phyloP scores from a whole-genome alignment of 2,329 filamentous ascomycete species.

The Scleromitrula shiraiana region DNA sequence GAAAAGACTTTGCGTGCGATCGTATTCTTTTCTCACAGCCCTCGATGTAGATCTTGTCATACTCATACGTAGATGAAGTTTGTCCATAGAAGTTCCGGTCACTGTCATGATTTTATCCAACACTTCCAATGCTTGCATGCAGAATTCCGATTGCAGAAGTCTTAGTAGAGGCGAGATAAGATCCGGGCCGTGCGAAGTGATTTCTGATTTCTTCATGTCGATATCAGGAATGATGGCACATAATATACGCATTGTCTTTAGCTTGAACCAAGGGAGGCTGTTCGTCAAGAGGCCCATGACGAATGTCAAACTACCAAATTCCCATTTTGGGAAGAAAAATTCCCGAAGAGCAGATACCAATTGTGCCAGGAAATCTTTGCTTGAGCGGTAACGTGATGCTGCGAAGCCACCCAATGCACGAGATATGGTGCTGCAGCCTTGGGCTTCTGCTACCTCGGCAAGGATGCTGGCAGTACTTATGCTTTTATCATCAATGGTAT shows the following conservation, averaged over 20 bases:
- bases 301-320: conserved; percentile 81
- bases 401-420: conserved; percentile 64
- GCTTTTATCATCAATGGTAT: conserved; percentile 45
- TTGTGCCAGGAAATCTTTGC: conserved; percentile 68
- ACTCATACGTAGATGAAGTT: conserved; percentile 93
- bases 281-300: conserved; percentile 89
- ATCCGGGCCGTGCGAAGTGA: conserved; percentile 86
- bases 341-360: conserved; percentile 67
- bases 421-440: conserved; percentile 60
- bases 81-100: conserved; percentile 85
- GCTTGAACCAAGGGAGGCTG: conserved; percentile 78
- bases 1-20: conserved; percentile 87
- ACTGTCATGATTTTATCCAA: conserved; percentile 94
- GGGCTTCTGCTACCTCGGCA: conserved; percentile 62
- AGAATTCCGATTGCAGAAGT: conserved; percentile 86
- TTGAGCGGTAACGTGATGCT: conserved; percentile 54
- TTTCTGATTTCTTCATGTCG: conserved; percentile 86
- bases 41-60: conserved; percentile 87
- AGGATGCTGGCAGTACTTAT: conserved; percentile 61
- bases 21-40: conserved; percentile 86
- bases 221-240: conserved; percentile 79
- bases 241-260: conserved; percentile 86
- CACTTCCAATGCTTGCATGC: conserved; percentile 83
- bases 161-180: conserved; percentile 87
- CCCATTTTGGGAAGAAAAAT: conserved; percentile 72